Evolutionary conservation across 2,329 filamentous ascomycete genomes (phyloP), one percentile per base, ranked within the genome.

Genomic region (Fusarium liriodendri): DNA sequence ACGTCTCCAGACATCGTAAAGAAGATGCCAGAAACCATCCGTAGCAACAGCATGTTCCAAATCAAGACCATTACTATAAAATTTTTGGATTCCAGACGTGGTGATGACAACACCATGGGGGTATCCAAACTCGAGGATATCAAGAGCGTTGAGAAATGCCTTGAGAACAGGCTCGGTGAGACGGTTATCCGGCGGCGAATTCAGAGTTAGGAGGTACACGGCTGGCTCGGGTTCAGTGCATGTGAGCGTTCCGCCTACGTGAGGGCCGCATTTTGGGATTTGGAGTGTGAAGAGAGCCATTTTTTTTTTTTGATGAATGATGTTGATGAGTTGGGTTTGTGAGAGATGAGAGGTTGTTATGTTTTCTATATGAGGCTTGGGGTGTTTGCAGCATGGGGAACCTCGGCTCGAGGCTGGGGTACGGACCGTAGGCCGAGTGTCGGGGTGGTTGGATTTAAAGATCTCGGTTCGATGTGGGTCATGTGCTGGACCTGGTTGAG

Each of bases 41-140:
- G 89, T 89, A 33, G 83, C 82, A 37, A 86, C 78, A n/a, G 91
- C 92, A 79, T 93, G 89, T 42, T 90, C 87, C 16, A 95, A 88
- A 81, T 97, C 93, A n/a, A 97, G 87, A 0, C 94, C 94, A 83
- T 96, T 96, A 81, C 89, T 92, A 85, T 93, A 97, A 86, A 96
- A 96, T 80, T 97, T 97, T 61, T 85, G 81, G 67, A 95, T 93
- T 57, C 87, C 89, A 47, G 91, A 93, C 0, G 94, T 96, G 6
- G 94, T 96, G 67, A 95, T 85, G 16, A 97, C 87, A 7, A 95
- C 93, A 62, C 94, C 94, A n/a, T 89, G 88, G 0, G 89, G 86
- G 77, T 92, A 87, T 57, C 80, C 87, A 68, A 91, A 88, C 81
- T 95, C 92, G 78, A 97, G 84, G 25, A 94, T 90, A 83, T 97